Conservation (phyloP, 83 land plant species). For the Isoetes engelmannii region DNA sequence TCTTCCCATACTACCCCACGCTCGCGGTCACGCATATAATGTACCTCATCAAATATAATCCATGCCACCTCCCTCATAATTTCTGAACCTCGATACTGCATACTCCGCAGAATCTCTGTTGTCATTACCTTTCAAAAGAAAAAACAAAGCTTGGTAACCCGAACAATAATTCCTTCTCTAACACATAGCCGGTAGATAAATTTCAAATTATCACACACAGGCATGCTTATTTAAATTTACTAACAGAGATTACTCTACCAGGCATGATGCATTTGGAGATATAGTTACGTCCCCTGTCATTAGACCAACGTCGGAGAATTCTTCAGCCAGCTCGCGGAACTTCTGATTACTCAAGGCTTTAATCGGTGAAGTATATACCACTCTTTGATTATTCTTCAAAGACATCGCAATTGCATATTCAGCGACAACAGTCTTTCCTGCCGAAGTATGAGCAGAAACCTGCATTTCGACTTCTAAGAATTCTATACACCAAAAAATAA, state of each 20-base stretch:
- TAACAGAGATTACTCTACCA: constrained; percentile 39
- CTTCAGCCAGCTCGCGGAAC: constrained; percentile 86
- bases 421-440: constrained; percentile 97
- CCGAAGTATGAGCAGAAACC: constrained; percentile 99
- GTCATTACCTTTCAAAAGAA: constrained; percentile 82
- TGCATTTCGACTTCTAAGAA: constrained; percentile 19
- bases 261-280: constrained; percentile 92
- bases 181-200: not conserved
- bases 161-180: too few species aligned
- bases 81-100: constrained; percentile 98
- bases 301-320: constrained; percentile 95
- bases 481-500: not conserved
- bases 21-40: constrained; percentile 97
- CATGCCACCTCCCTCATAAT: constrained; percentile 91
- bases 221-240: not conserved
- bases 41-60: constrained; percentile 98
- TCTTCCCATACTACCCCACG: constrained; percentile 99
- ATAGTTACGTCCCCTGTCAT: constrained; percentile 99
- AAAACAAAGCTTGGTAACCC: too few species aligned
- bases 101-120: constrained; percentile 96
- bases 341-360: constrained; percentile 98
- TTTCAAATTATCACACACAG: not conserved
- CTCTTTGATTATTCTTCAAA: constrained; percentile 78
- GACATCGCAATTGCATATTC: constrained; percentile 97
- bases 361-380: constrained; percentile 94